Base-by-base conservation (phyloP, 164 flowering plant genomes). In the Nelumbo lutea region DNA sequence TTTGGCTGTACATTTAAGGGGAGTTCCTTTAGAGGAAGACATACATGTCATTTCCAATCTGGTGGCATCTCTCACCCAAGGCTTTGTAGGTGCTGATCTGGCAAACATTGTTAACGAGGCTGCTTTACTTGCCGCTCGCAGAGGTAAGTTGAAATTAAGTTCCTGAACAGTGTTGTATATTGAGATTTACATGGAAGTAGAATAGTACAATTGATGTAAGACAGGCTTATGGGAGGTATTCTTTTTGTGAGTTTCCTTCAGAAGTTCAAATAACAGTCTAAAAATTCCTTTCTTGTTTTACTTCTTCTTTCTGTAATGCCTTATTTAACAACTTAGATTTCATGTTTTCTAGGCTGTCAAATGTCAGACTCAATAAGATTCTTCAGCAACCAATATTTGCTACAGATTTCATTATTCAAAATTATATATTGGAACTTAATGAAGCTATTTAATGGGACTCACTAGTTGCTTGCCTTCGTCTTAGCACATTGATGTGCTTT, bases 61-160 rank as follows among this genome's bases (percentile, higher is more conserved):
- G 50, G 90, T 95, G 70, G 97, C 97, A 13, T 89, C 97, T 71
- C 87, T 92, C 44, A 92, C 99, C 50, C 89, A 84, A 55, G 94
- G 97, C 50, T 82, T 90, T 74, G 98, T 90, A 6, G 99, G 99
- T 73, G 99, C 99, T 76, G 99, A 95, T 85, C 97, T 95, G 55
- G 97, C 99, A 59, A 95, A 95, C 78, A 84, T 92, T 43, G 89
- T 92, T 72, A 95, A 95, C 73, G 99, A 95, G 80, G 85, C 99
- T 52, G 94, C 97, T 64, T 77, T 95, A 62, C 97, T 95, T 75
- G 96, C 99, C 77, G 97, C 97, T 75, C 93, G 97, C 9, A 84
- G 97, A 90, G 99, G 99, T 95, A 67, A 76, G 76, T 55, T 58
- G n/a, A 2, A 71, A 59, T 14, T 27, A 27, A 27, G 27, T 27